Conservation (phyloP, 129 eudicot genomes). For the Gnaphalium uliginosum region DNA sequence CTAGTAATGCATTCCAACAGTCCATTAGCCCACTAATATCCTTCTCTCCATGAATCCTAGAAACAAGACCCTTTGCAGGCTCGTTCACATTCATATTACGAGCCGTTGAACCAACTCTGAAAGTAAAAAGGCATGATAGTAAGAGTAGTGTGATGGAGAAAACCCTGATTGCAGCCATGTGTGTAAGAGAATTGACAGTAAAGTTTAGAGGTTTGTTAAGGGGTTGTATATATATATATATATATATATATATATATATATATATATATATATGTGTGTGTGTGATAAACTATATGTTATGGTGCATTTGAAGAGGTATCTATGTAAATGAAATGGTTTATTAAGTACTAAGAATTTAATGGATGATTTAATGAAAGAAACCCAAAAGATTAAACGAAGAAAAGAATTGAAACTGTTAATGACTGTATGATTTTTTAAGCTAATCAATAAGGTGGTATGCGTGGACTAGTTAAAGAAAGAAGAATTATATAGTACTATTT, state of each 20-base stretch:
- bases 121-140: conserved; percentile 20
- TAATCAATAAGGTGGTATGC: too few relatives aligned
- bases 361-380: conserved; percentile 27
- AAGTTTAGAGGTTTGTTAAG: background rate
- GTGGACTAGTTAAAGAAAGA: too few relatives aligned
- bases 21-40: conserved; percentile 26
- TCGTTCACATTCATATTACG: background rate
- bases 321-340: background rate
- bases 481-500: too few relatives aligned
- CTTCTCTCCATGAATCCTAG: conserved; percentile 35
- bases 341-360: background rate
- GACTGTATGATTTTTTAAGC: background rate
- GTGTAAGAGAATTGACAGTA: background rate
- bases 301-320: background rate
- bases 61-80: conserved; percentile 5
- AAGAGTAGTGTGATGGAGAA: conserved; percentile 14
- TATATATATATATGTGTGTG: too few relatives aligned
- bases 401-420: background rate
- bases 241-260: background rate
- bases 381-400: conserved; percentile 19
- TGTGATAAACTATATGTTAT: background rate
- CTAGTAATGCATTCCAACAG: conserved; percentile 59
- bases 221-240: background rate
- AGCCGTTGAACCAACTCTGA: conserved; percentile 7
- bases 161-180: conserved; percentile 33